Percentiles rank a stretch among this genome's conserved stretches.
Evolutionary conservation across 306 rosid genomes (phyloP).

Genomic region (Cucumis sativus): Cucumber_9930_V3 NC_026657.2:12597501-12598000

Average conservation of each 20-base stretch:
- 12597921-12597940: slow-evolving; percentile 13
- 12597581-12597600: background rate
- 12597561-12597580: background rate
- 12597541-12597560: background rate
- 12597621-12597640: background rate
- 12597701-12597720: background rate
- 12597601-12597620: background rate
- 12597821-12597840: background rate
- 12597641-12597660: background rate
- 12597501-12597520: background rate
- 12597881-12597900: slow-evolving; percentile 5
- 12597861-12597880: slow-evolving; percentile 16
- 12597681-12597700: background rate
- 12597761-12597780: background rate
- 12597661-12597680: background rate
- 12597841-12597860: background rate
- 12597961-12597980: slow-evolving; percentile 47
- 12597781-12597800: background rate
- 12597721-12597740: background rate
- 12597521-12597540: background rate
- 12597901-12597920: background rate
- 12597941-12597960: slow-evolving; percentile 23
- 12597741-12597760: background rate
- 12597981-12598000: slow-evolving; percentile 77
- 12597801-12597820: background rate